Evolutionary conservation across 371 early-diverging fungal species (phyloP).

Genomic region (Thermomucor indicae-seudaticae): DNA sequence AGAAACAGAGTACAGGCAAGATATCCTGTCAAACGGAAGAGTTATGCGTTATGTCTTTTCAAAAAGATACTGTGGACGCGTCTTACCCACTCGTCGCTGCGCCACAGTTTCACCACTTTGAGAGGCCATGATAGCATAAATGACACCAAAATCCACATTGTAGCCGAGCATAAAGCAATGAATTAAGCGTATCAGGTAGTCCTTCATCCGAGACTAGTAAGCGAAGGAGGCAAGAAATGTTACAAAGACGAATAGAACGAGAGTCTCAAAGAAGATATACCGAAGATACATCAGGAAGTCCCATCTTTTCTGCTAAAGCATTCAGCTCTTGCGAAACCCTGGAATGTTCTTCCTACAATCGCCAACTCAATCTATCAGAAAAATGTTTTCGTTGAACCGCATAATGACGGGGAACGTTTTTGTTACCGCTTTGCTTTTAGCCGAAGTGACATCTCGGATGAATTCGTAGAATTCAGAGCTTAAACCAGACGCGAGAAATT

Average conservation of each 20-base stretch:
- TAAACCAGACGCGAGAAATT: constrained; percentile 36
- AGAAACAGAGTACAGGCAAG: constrained; percentile 44
- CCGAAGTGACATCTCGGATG: constrained; percentile 22
- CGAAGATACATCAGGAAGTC: constrained; percentile 32
- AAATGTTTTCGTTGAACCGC: background rate
- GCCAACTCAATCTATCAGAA: background rate
- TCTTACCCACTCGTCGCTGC: constrained; percentile 44
- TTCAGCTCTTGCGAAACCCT: constrained; percentile 24
- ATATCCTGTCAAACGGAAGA: constrained; percentile 27
- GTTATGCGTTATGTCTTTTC: background rate
- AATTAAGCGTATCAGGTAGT: constrained; percentile 41
- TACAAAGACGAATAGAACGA: background rate
- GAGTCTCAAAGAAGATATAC: constrained; percentile 6
- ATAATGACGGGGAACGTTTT: too few species aligned
- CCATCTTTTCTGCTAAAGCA: constrained; percentile 20
- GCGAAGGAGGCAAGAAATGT: background rate
- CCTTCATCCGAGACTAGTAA: constrained; percentile 34
- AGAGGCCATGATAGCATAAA: constrained; percentile 50
- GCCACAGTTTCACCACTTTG: constrained; percentile 44
- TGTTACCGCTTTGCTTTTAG: constrained; percentile 40
- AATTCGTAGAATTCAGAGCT: constrained; percentile 31
- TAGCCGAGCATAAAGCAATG: constrained; percentile 52
- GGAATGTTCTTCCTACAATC: constrained; percentile 30
- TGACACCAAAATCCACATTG: constrained; percentile 45
- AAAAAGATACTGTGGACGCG: background rate